phyloP scores from a whole-genome alignment of 1,284 basidiomycete species.

The Sporisorium scitamineum region DNA sequence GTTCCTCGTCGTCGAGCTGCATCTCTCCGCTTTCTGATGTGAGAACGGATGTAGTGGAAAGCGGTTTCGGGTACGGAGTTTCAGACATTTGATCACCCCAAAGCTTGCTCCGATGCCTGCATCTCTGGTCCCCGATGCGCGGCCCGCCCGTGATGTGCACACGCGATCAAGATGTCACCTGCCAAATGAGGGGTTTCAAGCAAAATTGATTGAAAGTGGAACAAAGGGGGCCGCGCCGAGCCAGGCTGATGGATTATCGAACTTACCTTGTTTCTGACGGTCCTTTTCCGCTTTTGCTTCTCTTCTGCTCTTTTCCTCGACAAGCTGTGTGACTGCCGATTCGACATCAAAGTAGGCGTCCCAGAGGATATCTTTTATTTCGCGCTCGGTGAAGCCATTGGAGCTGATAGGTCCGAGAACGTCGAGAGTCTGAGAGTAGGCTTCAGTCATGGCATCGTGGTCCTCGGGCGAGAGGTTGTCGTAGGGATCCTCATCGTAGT shows the following conservation, averaged over 20 bases:
- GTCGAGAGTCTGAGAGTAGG: constrained; percentile 50
- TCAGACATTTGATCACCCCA: constrained; percentile 19
- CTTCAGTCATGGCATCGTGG: constrained; percentile 54
- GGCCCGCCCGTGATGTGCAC: constrained; percentile 7
- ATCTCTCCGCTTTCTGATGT: constrained; percentile 30
- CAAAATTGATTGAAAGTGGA: constrained; percentile 16
- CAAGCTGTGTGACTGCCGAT: constrained; percentile 79
- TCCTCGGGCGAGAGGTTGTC: constrained; percentile 63
- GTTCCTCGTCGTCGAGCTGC: constrained; percentile 30
- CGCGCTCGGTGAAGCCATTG: constrained; percentile 60
- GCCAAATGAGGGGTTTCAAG: constrained; percentile 11
- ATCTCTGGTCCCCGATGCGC: constrained; percentile 19
- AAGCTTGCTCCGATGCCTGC: neutral
- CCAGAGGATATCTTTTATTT: constrained; percentile 85
- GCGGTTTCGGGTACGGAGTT: constrained; percentile 12
- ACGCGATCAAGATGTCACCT: constrained; percentile 4
- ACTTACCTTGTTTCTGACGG: constrained; percentile 57
- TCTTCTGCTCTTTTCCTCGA: constrained; percentile 59
- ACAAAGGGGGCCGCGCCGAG: constrained; percentile 27
- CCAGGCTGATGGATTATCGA: neutral
- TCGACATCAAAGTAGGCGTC: constrained; percentile 89
- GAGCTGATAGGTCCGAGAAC: constrained; percentile 55
- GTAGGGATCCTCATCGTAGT: constrained; percentile 68
- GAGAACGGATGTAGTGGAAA: constrained; percentile 1
- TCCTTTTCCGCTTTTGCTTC: constrained; percentile 55